Conservation (phyloP, 352 stramenopile species). For the Globisporangium paddicum region DNA sequence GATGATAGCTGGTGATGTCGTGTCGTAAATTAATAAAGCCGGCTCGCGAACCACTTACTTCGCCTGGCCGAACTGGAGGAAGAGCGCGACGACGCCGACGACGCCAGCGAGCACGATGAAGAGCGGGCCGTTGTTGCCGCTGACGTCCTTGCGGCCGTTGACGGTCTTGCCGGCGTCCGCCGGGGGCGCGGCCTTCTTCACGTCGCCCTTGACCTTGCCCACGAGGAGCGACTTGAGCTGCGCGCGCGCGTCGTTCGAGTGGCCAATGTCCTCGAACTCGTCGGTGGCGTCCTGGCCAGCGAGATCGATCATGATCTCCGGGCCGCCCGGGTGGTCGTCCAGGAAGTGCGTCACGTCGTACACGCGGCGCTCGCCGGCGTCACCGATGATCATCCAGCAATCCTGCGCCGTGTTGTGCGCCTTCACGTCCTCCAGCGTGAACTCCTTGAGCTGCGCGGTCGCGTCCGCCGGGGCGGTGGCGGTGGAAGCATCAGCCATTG, state of each 20-base stretch:
- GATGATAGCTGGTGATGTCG: neutral
- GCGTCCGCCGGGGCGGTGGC: neutral
- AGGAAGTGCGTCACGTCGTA: conserved; percentile 98
- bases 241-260: conserved; percentile 94
- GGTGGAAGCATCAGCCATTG: neutral
- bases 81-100: conserved; percentile 49
- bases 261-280: conserved; percentile 97
- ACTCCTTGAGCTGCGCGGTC: conserved; percentile 59
- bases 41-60: conserved; percentile 8
- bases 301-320: conserved; percentile 96
- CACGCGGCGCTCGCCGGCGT: conserved; percentile 84
- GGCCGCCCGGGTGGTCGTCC: conserved; percentile 98
- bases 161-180: conserved; percentile 22
- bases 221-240: conserved; percentile 93
- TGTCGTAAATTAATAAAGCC: conserved; percentile 9
- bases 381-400: conserved; percentile 84
- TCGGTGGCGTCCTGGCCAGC: conserved; percentile 91
- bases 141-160: conserved; percentile 55
- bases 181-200: conserved; percentile 33
- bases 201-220: conserved; percentile 82
- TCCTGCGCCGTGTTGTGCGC: conserved; percentile 78
- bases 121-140: conserved; percentile 46
- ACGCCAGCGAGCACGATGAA: conserved; percentile 46
- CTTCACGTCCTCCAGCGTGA: conserved; percentile 91
- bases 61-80: conserved; percentile 44